Percentiles rank a stretch among this genome's conserved stretches.
Conservation (phyloP, 2,329 filamentous ascomycete species). For the Chrysoporthe puriensis region DNA sequence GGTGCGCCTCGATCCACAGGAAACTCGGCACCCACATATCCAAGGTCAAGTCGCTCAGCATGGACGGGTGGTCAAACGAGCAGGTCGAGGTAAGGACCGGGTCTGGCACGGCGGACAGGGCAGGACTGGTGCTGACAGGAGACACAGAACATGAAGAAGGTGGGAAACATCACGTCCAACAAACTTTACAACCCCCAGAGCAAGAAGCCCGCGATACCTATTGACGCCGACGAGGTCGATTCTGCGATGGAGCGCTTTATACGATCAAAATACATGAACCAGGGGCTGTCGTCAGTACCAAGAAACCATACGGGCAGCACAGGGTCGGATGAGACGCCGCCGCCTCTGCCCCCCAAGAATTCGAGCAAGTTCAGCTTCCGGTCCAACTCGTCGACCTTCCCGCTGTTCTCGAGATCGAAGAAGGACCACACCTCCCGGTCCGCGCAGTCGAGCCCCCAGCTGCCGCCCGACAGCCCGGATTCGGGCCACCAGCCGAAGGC, state of each 20-base stretch:
- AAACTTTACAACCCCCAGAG: constrained; percentile 86
- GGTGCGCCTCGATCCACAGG: constrained; percentile 91
- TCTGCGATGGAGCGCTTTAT: constrained; percentile 96
- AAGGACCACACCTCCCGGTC: constrained; percentile 48
- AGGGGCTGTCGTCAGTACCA: constrained; percentile 41
- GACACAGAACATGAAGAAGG: constrained; percentile 87
- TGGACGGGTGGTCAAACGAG: constrained; percentile 96
- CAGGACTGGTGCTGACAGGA: constrained; percentile 8
- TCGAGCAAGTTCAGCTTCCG: constrained; percentile 64
- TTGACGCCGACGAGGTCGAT: constrained; percentile 91
- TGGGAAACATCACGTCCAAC: constrained; percentile 86
- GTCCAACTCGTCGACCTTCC: constrained; percentile 69
- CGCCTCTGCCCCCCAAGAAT: constrained; percentile 66
- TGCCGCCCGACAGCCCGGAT: constrained; percentile 31
- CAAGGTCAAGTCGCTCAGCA: constrained; percentile 97
- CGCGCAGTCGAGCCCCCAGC: constrained; percentile 18
- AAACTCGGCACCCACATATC: constrained; percentile 97
- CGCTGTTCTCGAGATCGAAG: constrained; percentile 60
- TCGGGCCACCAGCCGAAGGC: constrained; percentile 56
- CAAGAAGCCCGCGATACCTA: constrained; percentile 78
- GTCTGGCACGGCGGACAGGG: neutral
- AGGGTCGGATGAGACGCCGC: constrained; percentile 62
- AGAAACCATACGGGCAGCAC: constrained; percentile 49
- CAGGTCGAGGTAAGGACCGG: constrained; percentile 81
- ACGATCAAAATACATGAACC: constrained; percentile 85